phyloP scores from a whole-genome alignment of 768 basidiomycete species.

The Suillus hirtellus region DNA sequence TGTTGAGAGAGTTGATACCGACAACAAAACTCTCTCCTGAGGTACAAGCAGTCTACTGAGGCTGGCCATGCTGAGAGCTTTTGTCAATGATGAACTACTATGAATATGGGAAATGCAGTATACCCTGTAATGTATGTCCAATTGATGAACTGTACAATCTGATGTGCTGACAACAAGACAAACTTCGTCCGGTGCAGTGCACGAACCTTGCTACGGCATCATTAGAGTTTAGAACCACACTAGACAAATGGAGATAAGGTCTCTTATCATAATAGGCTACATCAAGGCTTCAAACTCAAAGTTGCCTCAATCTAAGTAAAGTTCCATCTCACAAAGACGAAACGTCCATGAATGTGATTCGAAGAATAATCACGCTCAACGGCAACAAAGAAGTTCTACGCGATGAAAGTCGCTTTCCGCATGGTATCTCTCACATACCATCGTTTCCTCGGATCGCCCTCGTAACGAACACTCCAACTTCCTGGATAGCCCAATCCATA shows the following conservation, averaged over 20 bases:
- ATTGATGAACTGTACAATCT: not conserved
- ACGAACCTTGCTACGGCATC: not conserved
- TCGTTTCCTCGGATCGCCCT: conserved; percentile 12
- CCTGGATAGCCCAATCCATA: conserved; percentile 35
- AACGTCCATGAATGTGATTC: not conserved
- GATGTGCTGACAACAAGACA: not conserved
- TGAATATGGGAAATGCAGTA: not conserved
- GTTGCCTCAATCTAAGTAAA: not conserved
- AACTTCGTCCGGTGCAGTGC: not conserved
- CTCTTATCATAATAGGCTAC: not conserved
- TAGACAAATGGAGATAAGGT: not conserved
- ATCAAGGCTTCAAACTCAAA: not conserved
- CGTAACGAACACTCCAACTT: conserved; percentile 24
- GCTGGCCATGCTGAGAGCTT: not conserved
- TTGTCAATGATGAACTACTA: conserved; percentile 2
- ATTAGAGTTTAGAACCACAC: not conserved
- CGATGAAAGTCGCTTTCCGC: conserved; percentile 22
- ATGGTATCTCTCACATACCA: conserved; percentile 29
- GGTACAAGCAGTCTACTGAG: not conserved
- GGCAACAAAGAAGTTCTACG: not conserved
- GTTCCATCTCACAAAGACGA: too few species aligned
- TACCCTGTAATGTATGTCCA: not conserved
- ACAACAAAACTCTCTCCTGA: conserved; percentile 15
- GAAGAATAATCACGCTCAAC: not conserved
- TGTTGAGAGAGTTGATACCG: conserved; percentile 33